Evolutionary conservation across 306 rosid species (phyloP), one percentile per base, ranked within the genome.

Genomic region (Citrullus mucosospermus): DNA sequence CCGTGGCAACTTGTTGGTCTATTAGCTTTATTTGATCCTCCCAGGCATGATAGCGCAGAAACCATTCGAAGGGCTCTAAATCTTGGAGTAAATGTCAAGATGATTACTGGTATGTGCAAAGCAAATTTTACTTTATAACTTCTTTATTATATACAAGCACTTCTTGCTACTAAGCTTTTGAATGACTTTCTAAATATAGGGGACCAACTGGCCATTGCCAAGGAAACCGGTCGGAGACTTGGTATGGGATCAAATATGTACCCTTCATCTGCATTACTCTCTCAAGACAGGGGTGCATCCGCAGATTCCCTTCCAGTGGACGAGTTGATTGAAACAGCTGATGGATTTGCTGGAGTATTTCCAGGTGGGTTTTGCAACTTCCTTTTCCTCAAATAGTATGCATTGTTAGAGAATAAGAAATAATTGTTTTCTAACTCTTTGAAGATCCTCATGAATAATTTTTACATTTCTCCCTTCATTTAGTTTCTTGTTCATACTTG

Each of bases 191-290:
- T 15, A 78, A 83, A 60, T 81, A 78, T 38, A 96, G 99, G 99
- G 60, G 99, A 96, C 85, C 99, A 96, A 76, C 93, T 96, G 65
- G 99, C 99, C 78, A 96, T 96, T 86, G 99, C 79, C 75, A 96
- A 96, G 86, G 99, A 96, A 90, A 96, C 99, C 67, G 99, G 99
- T 16, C 86, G 99, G 41, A 88, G 99, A 82, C 99, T 96, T 69
- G 99, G 99, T 16, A 96, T 96, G 99, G 99, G 99, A 84, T 91
- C 99, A 78, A 96, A 96, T 83, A 96, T 96, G 99, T 96, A 96
- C 80, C 99, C 99, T 1, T 96, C 99, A 65, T 92, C 98, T 70
- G 85, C 99, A 60, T 88, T 96, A 84, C 98, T 96, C 41, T 96
- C 98, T 58, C 97, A 89, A 85, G 86, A 92, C 81, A 92, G 91